These are phyloP conservation scores for Adansonia digitata DNA, from an alignment of 345 rosid genomes.

Conservation along the genomic window DNA sequence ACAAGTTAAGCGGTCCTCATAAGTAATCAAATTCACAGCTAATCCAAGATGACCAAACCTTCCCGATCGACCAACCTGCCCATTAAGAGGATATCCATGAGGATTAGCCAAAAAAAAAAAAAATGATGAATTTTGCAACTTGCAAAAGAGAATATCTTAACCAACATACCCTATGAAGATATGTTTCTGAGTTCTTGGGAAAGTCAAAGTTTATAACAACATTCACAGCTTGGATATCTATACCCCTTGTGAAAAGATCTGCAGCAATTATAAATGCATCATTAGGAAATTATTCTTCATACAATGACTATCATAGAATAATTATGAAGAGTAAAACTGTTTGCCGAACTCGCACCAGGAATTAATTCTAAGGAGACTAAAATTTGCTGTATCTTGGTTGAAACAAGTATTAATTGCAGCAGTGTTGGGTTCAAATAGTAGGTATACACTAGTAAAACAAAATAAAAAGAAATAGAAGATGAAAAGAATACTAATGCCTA, in stretches of 20 bases:
- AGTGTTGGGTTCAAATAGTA: neutral
- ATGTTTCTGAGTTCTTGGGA: slow-evolving; percentile 93
- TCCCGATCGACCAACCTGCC: slow-evolving; percentile 97
- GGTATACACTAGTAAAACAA: neutral
- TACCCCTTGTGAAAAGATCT: slow-evolving; percentile 98
- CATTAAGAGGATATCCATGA: neutral
- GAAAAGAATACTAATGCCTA: neutral
- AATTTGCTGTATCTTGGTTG: neutral
- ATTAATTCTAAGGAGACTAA: neutral
- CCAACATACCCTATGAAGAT: slow-evolving; percentile 89
- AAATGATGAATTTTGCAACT: neutral
- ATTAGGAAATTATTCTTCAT: slow-evolving; percentile 12
- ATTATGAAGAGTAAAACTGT: neutral
- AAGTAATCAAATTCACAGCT: slow-evolving; percentile 97
- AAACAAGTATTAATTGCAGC: neutral
- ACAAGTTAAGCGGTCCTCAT: slow-evolving; percentile 99
- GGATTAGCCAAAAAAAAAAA: neutral
- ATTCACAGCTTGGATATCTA: slow-evolving; percentile 99
- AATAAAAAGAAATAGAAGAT: neutral
- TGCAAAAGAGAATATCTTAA: neutral
- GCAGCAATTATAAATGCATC: slow-evolving; percentile 25
- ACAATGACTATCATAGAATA: neutral
- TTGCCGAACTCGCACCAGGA: neutral
- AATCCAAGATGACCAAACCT: slow-evolving; percentile 99
- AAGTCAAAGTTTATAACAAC: slow-evolving; percentile 97